Base-by-base conservation (phyloP, 768 basidiomycete genomes). In the Termitomyces sp. region DNA sequence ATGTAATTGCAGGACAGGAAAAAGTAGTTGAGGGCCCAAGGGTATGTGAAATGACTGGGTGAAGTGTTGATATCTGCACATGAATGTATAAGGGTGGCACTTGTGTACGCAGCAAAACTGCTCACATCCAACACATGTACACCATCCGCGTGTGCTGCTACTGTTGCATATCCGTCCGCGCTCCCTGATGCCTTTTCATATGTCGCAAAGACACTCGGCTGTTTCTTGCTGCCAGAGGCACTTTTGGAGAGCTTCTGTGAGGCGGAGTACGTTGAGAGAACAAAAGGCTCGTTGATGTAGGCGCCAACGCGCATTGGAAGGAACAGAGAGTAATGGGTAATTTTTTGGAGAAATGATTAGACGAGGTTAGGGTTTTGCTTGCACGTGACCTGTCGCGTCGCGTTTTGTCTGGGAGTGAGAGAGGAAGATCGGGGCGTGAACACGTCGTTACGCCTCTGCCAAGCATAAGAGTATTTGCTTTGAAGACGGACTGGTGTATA, bases 51-150 rank as follows among this genome's bases (percentile, higher is more conserved):
- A 81, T 75, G 2, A 85, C 75, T 2, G 88, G 79, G 60, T 89
- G 87, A 4, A 87, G 73, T 42, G 81, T 81, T 31, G 83, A 78
- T 24, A 86, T 74, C 88, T 90, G 54, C 31, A 46, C 20, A 10
- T 31, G 18, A 48, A 51, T 15, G 3, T 34, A 52, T 37, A 51
- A 24, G 55, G 48, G 36, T 54, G 47, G 42, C 55, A 36, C 9
- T 13, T 55, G 10, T 48, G 44, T 24, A n/a, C 16, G 9, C 13
- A 18, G 39, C 60, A 50, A 51, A 55, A 33, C 34, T 20, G 75
- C 80, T 64, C 66, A 91, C 90, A 68, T 92, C 86, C 57, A 88
- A 69, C 46, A 92, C 68, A 70, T 92, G 88, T 39, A 92, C 73
- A 31, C 90, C 90, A 56, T 92, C 88, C 60, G 79, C 81, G 59